Base-by-base conservation (phyloP, 2,329 filamentous ascomycete species). In the Colletotrichum limetticola region DNA sequence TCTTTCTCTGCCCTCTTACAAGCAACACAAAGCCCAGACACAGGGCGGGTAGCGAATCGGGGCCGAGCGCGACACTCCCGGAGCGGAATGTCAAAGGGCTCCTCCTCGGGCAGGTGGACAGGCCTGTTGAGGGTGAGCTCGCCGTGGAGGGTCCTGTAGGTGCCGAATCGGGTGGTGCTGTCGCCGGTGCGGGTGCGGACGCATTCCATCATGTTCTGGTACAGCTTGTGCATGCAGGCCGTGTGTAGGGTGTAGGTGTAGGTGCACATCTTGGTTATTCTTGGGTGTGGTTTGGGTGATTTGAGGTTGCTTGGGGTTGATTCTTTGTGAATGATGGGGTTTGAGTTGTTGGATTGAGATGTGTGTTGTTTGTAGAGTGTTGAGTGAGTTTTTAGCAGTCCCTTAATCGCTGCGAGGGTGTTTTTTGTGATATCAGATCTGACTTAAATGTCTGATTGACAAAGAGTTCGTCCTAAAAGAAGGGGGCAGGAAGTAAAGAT, bases 161-260 rank as follows among this genome's bases (percentile, higher is more conserved):
- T 42, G 37, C 37, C 37, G 37, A 42, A 42, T 16, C 37, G 66
- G 30, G 35, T n/a, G 49, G 35, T 74, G 28, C 80, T n/a, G 42
- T 22, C 8, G 42, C 42, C 42, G 42, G 16, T 74, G 3, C 76
- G 75, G 1, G 77, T 80, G 1, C 76, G 32, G 56, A 77, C 74
- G 68, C 82, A 84, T 26, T 71, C 72, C 67, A 74, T 80, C 7
- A 79, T 82, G 77, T 82, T 83, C 59, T 83, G 81, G 74, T 80
- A 83, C 60, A 77, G 65, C 60, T 70, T 77, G 74, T 83, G 81
- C 28, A 64, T 63, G 78, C 82, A 84, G 4, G 70, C 69, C 8
- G 76, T 74, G 56, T 72, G 69, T 46, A 76, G 71, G 24, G 76
- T 80, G 66, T 77, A 79, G 59, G 81, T 72, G 61, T 81, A 76